Base-by-base conservation (phyloP, 495 filamentous ascomycete species). In the Penicillium diatomitis region DNA sequence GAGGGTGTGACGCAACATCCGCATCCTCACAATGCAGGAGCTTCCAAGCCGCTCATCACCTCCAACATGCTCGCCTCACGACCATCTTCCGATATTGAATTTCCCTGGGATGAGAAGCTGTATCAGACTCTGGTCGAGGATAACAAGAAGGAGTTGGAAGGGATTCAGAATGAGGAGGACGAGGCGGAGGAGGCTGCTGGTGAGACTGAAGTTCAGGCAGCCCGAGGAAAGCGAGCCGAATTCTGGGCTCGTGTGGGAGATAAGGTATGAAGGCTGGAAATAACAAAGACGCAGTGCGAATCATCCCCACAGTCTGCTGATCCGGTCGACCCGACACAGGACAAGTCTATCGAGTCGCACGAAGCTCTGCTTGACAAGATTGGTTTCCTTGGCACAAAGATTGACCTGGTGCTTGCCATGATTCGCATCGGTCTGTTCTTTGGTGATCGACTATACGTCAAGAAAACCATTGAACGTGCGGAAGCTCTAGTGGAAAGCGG, bases 401-500 rank as follows among this genome's bases (percentile, higher is more conserved):
- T 98, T 57, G 92, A 98, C 64, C 70, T 98, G 40, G 90, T 95
- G 28, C 79, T 98, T 30, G 92, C 92, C 39, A 95, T 96, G 66
- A 90, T 96, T 64, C 88, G 92, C 38, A 84, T 96, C 66, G 88
- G 87, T 30, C 79, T 98, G 41, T 97, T 97, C 74, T 98, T 95
- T 59, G 88, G 87, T 51, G 92, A 98, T 64, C 86, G 87, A 66
- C 54, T 85, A 33, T 80, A 87, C 12, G 92, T 95, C 46, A 95
- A 90, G 79, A 95, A 94, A 73, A 87, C 85, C 33, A 81, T 97
- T 38, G 88, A 95, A 53, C 84, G 92, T 6, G 92, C 92, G 51
- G 86, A 88, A 72, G 79, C 84, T 10, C 76, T 98, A 31, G 87
- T 96, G 27, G 92, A 98, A 59, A 86, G 81, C 51, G 92, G 92